Percentiles rank a stretch among this genome's conserved stretches.
Evolutionary conservation across 2,329 filamentous ascomycete species (phyloP).

Genomic region (Pyrenochaeta sp.): DNA sequence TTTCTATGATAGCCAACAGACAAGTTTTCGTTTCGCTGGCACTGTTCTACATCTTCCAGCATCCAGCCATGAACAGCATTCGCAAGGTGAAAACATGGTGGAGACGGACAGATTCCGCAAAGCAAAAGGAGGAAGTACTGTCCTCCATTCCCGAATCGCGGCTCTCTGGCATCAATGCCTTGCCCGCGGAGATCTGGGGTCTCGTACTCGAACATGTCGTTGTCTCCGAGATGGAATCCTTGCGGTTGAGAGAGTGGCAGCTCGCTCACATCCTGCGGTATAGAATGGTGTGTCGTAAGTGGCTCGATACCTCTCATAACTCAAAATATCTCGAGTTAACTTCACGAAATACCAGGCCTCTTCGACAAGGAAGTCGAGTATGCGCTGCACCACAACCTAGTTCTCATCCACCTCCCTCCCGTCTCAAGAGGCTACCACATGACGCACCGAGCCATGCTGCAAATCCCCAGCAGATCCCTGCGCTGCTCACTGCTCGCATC

Average conservation of each 20-base stretch:
- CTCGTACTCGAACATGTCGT: constrained; percentile 4
- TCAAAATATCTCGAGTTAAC: too few relatives aligned
- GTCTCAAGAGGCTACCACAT: too few relatives aligned
- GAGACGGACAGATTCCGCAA: background rate
- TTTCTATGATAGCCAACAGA: too few relatives aligned
- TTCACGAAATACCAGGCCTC: background rate
- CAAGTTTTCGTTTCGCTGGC: background rate
- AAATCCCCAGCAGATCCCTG: too few relatives aligned
- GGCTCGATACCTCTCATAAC: background rate
- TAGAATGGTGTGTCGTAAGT: constrained; percentile 6
- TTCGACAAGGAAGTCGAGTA: constrained; percentile 6
- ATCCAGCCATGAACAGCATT: constrained; percentile 3
- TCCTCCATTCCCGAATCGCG: background rate
- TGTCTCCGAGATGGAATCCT: background rate
- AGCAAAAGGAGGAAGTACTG: background rate
- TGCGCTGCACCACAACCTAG: constrained; percentile 1
- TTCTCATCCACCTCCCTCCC: constrained; percentile 1
- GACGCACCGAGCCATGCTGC: background rate
- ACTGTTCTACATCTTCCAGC: background rate
- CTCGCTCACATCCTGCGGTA: background rate
- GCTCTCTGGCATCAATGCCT: background rate
- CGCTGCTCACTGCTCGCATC: constrained; percentile 9
- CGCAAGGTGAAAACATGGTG: background rate
- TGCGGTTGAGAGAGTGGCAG: background rate
- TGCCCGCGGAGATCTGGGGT: constrained; percentile 8